Percentiles rank a stretch among this genome's conserved stretches.
These are phyloP conservation scores for Hapsidospora chrysogenum DNA, from an alignment of 495 filamentous ascomycete species.

Conservation along the genomic window DNA sequence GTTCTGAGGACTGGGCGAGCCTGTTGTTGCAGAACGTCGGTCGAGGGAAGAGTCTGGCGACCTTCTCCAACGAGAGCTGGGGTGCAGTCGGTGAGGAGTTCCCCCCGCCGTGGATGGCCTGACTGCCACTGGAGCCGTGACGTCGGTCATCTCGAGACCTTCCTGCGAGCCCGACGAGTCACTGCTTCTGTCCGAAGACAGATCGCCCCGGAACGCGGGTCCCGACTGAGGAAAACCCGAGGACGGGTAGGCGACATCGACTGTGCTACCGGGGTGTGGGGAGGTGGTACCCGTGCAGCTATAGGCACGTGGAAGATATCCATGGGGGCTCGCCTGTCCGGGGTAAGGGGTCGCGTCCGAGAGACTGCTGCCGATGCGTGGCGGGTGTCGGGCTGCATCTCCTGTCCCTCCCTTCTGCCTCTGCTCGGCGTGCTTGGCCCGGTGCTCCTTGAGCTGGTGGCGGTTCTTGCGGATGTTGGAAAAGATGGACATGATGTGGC, in stretches of 20 bases:
- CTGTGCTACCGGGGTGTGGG: too few species aligned
- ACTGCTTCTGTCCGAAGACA: constrained; percentile 12
- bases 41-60: constrained; percentile 10
- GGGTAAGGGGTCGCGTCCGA: constrained; percentile 27
- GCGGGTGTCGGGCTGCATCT: constrained; percentile 18
- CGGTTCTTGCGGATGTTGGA: constrained; percentile 28
- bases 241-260: too few species aligned
- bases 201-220: too few species aligned
- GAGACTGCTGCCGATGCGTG: constrained; percentile 24
- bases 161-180: constrained; percentile 18
- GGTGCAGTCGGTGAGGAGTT: constrained; percentile 12
- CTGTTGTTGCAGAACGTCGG: background rate
- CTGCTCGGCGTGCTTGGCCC: constrained; percentile 24
- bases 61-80: constrained; percentile 8
- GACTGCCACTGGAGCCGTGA: constrained; percentile 3
- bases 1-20: background rate
- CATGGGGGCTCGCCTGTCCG: constrained; percentile 16
- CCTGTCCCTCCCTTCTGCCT: background rate
- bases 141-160: constrained; percentile 17
- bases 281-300: constrained; percentile 24
- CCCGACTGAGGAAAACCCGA: too few species aligned
- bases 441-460: constrained; percentile 32
- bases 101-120: background rate
- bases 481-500: constrained; percentile 43
- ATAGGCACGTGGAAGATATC: constrained; percentile 22